Conservation (phyloP, 1,284 basidiomycete genomes). For the Flammula alnicola region DNA sequence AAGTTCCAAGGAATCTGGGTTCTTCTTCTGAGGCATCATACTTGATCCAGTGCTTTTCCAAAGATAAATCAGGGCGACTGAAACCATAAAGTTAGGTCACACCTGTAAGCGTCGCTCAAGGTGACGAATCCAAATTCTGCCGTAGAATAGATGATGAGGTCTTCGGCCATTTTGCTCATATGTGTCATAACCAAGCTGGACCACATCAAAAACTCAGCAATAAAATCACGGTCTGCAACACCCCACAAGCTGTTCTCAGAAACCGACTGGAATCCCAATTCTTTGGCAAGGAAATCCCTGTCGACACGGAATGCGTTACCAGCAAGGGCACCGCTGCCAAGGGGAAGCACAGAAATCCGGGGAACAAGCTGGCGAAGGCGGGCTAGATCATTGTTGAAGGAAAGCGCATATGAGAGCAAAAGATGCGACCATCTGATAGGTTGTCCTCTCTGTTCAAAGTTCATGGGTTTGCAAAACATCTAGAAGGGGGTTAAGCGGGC, state of each 20-base stretch:
- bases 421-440: conserved; percentile 99
- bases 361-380: conserved; percentile 86
- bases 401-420: conserved; percentile 92
- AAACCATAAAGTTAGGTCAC: conserved; percentile 14
- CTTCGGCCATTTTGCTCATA: conserved; percentile 93
- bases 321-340: conserved; percentile 93
- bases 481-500: conserved; percentile 3
- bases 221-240: conserved; percentile 96
- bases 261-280: conserved; percentile 84
- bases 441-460: conserved; percentile 78
- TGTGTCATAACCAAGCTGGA: conserved; percentile 91
- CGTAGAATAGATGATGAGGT: conserved; percentile 95
- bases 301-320: conserved; percentile 96
- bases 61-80: background rate
- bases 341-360: conserved; percentile 89
- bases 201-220: conserved; percentile 98
- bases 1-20: conserved; percentile 95
- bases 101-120: conserved; percentile 96
- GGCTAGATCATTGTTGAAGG: conserved; percentile 87
- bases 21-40: conserved; percentile 99
- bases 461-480: conserved; percentile 3
- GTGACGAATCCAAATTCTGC: conserved; percentile 96
- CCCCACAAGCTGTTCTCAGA: conserved; percentile 96
- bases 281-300: conserved; percentile 84
- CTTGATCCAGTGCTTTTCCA: conserved; percentile 90